Evolutionary conservation across 306 rosid species (phyloP).

Genomic region (Quercus alba): DNA sequence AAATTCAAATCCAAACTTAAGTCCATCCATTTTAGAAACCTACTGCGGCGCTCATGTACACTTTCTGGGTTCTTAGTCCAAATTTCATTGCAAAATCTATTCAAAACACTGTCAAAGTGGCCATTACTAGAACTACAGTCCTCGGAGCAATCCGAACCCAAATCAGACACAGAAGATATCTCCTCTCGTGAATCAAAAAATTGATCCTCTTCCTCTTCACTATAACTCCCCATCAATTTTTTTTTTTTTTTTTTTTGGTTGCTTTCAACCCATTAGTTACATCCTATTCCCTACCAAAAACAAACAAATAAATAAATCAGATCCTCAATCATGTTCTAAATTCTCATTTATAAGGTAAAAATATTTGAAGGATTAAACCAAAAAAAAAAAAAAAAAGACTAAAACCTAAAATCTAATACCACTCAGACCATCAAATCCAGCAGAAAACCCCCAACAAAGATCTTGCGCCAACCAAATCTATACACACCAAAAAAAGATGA

Average conservation of each 20-base stretch:
- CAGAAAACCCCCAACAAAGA: constrained; percentile 17
- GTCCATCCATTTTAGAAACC: constrained; percentile 67
- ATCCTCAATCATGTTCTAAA: constrained; percentile 8
- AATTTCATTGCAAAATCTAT: constrained; percentile 25
- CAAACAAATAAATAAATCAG: background rate
- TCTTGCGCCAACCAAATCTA: constrained; percentile 4
- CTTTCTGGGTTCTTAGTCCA: constrained; percentile 47
- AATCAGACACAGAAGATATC: constrained; percentile 62
- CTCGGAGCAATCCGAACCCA: constrained; percentile 44
- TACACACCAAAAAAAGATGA: background rate
- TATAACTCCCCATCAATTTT: constrained; percentile 24
- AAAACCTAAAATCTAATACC: background rate
- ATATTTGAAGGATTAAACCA: background rate
- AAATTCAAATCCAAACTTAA: constrained; percentile 34
- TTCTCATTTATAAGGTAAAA: constrained; percentile 9
- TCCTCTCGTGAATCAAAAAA: constrained; percentile 77
- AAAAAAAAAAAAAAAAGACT: background rate
- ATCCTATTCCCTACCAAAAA: background rate
- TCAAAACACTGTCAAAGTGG: constrained; percentile 21
- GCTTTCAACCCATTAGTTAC: background rate
- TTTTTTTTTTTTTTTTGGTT: background rate
- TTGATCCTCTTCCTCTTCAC: constrained; percentile 45
- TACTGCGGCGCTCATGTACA: constrained; percentile 57
- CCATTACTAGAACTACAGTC: constrained; percentile 33
- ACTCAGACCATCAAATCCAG: background rate